These are phyloP conservation scores for Cicer arietinum DNA, from an alignment of 306 rosid species.

Conservation along the genomic window DNA sequence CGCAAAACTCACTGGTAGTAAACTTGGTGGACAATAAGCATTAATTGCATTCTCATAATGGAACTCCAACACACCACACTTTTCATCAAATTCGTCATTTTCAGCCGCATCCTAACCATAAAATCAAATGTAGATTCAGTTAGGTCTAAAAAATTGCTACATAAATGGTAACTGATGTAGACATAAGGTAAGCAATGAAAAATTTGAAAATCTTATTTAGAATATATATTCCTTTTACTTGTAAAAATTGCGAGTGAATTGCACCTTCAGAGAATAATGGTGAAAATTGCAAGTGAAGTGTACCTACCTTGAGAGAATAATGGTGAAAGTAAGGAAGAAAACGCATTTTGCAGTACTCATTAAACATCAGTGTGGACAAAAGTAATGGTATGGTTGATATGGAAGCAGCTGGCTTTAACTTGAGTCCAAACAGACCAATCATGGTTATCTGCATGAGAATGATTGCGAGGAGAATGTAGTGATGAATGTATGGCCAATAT, in stretches of 20 bases:
- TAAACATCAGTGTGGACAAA: conserved; percentile 70
- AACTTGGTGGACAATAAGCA: conserved; percentile 75
- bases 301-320: conserved; percentile 67
- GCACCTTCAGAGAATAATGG: neutral
- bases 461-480: conserved; percentile 71
- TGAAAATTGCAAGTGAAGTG: conserved; percentile 64
- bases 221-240: no score
- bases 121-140: neutral
- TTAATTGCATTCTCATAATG: conserved; percentile 64
- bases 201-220: no score
- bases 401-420: conserved; percentile 84
- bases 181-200: neutral
- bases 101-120: conserved; percentile 67
- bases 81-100: conserved; percentile 74
- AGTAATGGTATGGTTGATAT: conserved; percentile 79
- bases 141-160: neutral
- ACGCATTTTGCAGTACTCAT: conserved; percentile 90
- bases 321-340: conserved; percentile 77
- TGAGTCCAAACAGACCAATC: conserved; percentile 88
- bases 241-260: no score
- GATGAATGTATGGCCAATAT: conserved; percentile 91
- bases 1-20: conserved; percentile 61
- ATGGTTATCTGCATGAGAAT: conserved; percentile 92
- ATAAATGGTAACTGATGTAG: neutral
- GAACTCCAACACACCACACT: conserved; percentile 55